A percentile compares a stretch with the other conserved stretches of the same genome.
Evolutionary conservation across 306 rosid species (phyloP).

Genomic region (Lathyrus sativus): DNA sequence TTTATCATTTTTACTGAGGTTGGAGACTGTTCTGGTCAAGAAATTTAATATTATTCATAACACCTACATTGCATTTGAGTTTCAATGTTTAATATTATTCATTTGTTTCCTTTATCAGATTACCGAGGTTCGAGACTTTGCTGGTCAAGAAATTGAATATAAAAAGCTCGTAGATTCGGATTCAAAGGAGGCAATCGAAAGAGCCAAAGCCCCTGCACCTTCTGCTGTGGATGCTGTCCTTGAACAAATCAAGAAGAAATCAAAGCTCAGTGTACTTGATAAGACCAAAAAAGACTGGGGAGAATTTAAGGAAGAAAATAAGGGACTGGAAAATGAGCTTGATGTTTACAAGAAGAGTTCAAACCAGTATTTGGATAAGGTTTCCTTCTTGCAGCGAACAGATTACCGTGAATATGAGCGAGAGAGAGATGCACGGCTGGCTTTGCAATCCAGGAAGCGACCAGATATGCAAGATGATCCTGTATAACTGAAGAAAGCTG

Average conservation of each 20-base stretch:
- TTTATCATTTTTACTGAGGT: too few species aligned
- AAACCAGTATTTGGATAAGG: constrained; percentile 86
- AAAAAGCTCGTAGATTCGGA: constrained; percentile 83
- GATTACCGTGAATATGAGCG: constrained; percentile 96
- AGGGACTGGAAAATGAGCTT: constrained; percentile 78
- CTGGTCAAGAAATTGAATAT: constrained; percentile 86
- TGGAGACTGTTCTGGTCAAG: too few species aligned
- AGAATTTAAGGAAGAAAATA: constrained; percentile 87
- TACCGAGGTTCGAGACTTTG: constrained; percentile 91
- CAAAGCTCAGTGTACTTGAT: constrained; percentile 92
- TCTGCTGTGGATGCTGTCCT: constrained; percentile 87
- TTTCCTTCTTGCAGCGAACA: constrained; percentile 87
- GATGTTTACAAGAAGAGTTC: constrained; percentile 99
- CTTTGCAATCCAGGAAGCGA: constrained; percentile 75
- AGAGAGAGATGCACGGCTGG: constrained; percentile 91
- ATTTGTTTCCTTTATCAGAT: constrained; percentile 57
- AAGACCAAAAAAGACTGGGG: constrained; percentile 98
- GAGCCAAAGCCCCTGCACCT: constrained; percentile 63
- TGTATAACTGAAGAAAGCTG: constrained; percentile 35
- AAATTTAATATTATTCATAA: too few species aligned
- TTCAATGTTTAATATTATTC: background rate
- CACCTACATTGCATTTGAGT: too few species aligned
- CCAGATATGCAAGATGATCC: constrained; percentile 82
- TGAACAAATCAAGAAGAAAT: constrained; percentile 95
- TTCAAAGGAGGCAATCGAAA: constrained; percentile 85